Evolutionary conservation across 129 eudicot species (phyloP), one percentile per base, ranked within the genome.

Genomic region (Tagetes patula): DNA sequence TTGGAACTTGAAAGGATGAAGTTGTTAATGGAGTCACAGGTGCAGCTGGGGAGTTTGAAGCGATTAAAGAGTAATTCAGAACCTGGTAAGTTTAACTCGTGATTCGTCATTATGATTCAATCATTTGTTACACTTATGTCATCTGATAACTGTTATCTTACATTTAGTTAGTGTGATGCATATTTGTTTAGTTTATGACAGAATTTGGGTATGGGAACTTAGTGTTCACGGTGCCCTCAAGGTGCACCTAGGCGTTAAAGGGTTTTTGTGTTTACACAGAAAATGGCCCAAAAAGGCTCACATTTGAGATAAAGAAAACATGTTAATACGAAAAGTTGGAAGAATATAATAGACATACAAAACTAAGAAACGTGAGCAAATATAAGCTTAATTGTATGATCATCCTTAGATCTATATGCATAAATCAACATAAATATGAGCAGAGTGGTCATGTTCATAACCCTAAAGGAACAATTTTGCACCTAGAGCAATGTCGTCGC

Each of bases 1-100:
- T 80, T 90, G 78, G 96, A 93, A 87, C 67, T 83, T 77, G 92
- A 89, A 50, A 89, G 95, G 80, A 82, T 89, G 88, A 85, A 87
- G 79, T 61, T 85, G 3, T 67, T 87, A 46, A 82, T 87, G 87
- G 95, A 93, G 39, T 79, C 95, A 0, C 96, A 88, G 69, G 74
- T 87, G 49, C 86, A 79, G 65, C 63, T 93, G 67, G 83, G 70
- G 65, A 83, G 82, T 70, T 79, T 84, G 62, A 84, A 85, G 82
- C 83, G 87, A 11, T 48, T 75, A 13, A 85, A 80, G 66, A 67
- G 60, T 6, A 71, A 33, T 69, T 72, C 79, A 0, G 75, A 53
- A 40, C 34, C 79, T 14, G 82, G 89, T 88, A 52, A 75, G 80
- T 60, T 10, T 43, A 43, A 20, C 41, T 74, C 32, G 2, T 50